phyloP scores from a whole-genome alignment of 2,329 filamentous ascomycete species.

The Stachybotrys chlorohalonatus region DNA sequence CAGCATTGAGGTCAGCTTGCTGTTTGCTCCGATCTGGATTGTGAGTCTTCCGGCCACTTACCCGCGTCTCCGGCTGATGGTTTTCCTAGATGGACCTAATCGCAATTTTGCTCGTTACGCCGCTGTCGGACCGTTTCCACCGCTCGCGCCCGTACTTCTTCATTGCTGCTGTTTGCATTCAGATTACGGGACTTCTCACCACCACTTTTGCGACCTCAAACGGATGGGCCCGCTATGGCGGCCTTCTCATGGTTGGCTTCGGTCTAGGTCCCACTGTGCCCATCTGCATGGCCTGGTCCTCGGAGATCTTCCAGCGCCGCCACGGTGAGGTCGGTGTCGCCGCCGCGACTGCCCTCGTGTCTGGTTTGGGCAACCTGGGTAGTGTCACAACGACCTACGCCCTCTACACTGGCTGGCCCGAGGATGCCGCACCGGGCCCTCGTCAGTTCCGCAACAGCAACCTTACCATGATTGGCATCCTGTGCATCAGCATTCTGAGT shows the following conservation, averaged over 20 bases:
- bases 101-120: conserved; percentile 77
- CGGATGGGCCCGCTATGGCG: conserved; percentile 79
- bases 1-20: conserved; percentile 65
- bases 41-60: conserved; percentile 35
- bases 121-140: conserved; percentile 81
- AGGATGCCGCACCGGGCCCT: conserved; percentile 58
- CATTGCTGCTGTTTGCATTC: conserved; percentile 62
- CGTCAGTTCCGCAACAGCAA: conserved; percentile 76
- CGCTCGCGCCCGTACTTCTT: conserved; percentile 73
- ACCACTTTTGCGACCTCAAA: conserved; percentile 64
- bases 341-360: conserved; percentile 76
- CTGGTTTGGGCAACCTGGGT: conserved; percentile 77
- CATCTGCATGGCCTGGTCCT: conserved; percentile 91
- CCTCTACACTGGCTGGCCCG: conserved; percentile 78
- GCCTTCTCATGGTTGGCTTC: conserved; percentile 83
- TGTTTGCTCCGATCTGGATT: conserved; percentile 90
- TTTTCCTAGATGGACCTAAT: conserved; percentile 66
- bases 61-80: neutral
- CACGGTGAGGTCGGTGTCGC: conserved; percentile 89
- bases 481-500: conserved; percentile 67
- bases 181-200: conserved; percentile 72
- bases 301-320: conserved; percentile 79
- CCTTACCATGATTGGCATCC: conserved; percentile 78
- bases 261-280: conserved; percentile 85
- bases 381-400: conserved; percentile 85